Base-by-base conservation (phyloP, 129 eudicot genomes). In the Flaveria sonorensis region DNA sequence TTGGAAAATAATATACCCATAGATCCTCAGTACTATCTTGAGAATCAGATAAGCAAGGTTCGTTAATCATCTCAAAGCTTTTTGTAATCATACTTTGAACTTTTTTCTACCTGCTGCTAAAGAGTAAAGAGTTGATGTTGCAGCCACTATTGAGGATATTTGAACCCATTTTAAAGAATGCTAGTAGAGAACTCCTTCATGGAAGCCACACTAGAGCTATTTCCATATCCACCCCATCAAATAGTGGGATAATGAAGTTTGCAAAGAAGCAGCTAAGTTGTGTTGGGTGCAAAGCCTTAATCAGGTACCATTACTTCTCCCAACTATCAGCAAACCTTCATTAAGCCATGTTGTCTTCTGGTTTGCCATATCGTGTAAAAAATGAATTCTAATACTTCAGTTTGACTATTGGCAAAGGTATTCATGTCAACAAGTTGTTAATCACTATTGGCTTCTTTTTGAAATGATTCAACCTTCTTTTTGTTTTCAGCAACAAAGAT, bases 121-220 rank as follows among this genome's bases (percentile, higher is more conserved):
- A 40, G 39, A 59, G 73, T 74, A 15, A 42, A 32, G 40, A 52
- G 66, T 75, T 59, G 51, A 51, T 51, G 19, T 77, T 83, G 84
- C 88, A 95, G 99, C 99, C 99, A 72, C 83, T 95, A 56, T 82
- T 95, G 73, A 88, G 99, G 82, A 92, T 95, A 60, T 95, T 95
- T 82, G 99, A 95, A 55, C 99, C 99, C 51, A 95, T 95, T 23
- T 64, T 95, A 80, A 89, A 88, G 89, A 89, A 95, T 83, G 99
- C 99, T 42, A 86, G 88, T 68, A 91, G 86, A 60, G 97, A 95
- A 82, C 96, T 95, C 72, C 94, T 95, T 48, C 96, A 89, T 24
- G 99, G 97, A 74, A 79, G 88, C 76, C 99, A 95, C 79, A 92
- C 94, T 12, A 80, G 97, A 89, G 84, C 99, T 55, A 91, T 95